phyloP scores from a whole-genome alignment of 129 eudicot species.

The Helianthus tuberosus region DNA sequence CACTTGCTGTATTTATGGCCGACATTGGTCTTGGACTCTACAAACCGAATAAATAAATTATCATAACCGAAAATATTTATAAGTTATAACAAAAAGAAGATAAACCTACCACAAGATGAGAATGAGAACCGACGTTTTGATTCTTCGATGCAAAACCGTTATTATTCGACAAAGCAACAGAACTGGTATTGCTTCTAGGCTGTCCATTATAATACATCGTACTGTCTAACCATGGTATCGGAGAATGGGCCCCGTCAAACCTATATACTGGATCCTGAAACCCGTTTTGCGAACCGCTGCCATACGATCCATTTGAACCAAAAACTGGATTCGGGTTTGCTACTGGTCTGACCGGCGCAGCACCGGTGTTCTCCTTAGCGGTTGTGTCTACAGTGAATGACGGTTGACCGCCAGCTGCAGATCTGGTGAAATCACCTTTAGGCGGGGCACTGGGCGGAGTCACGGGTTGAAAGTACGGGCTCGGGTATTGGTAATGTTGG shows the following conservation, averaged over 20 bases:
- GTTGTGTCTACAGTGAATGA: constrained; percentile 42
- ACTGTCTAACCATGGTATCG: constrained; percentile 60
- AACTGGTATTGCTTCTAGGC: constrained; percentile 31
- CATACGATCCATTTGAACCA: constrained; percentile 34
- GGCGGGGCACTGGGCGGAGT: constrained; percentile 43
- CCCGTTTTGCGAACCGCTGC: constrained; percentile 17
- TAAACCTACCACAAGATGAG: constrained; percentile 51
- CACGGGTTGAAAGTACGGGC: constrained; percentile 56
- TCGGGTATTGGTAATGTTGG: constrained; percentile 71
- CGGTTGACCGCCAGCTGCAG: constrained; percentile 37
- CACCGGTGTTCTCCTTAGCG: constrained; percentile 33
- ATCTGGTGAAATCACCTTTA: constrained; percentile 49
- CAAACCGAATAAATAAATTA: constrained; percentile 25
- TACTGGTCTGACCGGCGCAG: constrained; percentile 35
- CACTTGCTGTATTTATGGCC: constrained; percentile 49
- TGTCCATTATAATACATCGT: constrained; percentile 47
- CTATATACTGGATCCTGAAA: constrained; percentile 45
- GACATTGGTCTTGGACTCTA: constrained; percentile 57
- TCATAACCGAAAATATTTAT: too few relatives aligned
- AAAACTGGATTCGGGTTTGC: constrained; percentile 48
- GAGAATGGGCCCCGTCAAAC: constrained; percentile 36
- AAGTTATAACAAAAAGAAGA: neutral
- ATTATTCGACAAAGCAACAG: constrained; percentile 8
- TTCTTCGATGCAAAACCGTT: constrained; percentile 45
- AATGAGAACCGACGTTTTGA: constrained; percentile 51